Evolutionary conservation across 345 rosid genomes (phyloP).

Genomic region (Physaria fendleri): DNA sequence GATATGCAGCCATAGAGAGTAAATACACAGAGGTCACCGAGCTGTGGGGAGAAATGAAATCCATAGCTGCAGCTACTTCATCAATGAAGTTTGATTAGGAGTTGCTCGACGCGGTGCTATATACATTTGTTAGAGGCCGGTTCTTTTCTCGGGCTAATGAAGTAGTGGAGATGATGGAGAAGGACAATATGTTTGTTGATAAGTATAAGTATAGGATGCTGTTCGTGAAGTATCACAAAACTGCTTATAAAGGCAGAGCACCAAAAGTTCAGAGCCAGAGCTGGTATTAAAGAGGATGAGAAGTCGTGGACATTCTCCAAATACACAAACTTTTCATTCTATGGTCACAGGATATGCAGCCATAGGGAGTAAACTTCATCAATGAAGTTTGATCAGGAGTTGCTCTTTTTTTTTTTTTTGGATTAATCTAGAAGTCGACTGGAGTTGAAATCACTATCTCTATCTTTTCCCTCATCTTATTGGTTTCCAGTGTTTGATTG

Average conservation of each 20-base stretch:
- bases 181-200: slow-evolving; percentile 73
- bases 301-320: slow-evolving; percentile 73
- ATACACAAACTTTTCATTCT: slow-evolving; percentile 93
- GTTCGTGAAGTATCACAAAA: slow-evolving; percentile 88
- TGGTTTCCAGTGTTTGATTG: no score
- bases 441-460: no score
- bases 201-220: slow-evolving; percentile 80
- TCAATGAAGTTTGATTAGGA: slow-evolving; percentile 85
- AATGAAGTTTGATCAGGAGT: slow-evolving; percentile 86
- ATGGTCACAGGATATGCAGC: slow-evolving; percentile 93
- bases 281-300: slow-evolving; percentile 81
- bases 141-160: slow-evolving; percentile 76
- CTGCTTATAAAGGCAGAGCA: slow-evolving; percentile 77
- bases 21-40: slow-evolving; percentile 87
- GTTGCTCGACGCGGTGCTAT: slow-evolving; percentile 81
- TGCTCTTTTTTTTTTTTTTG: no score
- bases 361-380: slow-evolving; percentile 65
- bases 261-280: slow-evolving; percentile 88
- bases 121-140: slow-evolving; percentile 86
- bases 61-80: slow-evolving; percentile 56
- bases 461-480: no score
- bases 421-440: no score
- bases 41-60: slow-evolving; percentile 95
- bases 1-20: slow-evolving; percentile 80
- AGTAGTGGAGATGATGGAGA: slow-evolving; percentile 79